phyloP scores from a whole-genome alignment of 2,329 filamentous ascomycete species.

The Penicillium glabrum region DNA sequence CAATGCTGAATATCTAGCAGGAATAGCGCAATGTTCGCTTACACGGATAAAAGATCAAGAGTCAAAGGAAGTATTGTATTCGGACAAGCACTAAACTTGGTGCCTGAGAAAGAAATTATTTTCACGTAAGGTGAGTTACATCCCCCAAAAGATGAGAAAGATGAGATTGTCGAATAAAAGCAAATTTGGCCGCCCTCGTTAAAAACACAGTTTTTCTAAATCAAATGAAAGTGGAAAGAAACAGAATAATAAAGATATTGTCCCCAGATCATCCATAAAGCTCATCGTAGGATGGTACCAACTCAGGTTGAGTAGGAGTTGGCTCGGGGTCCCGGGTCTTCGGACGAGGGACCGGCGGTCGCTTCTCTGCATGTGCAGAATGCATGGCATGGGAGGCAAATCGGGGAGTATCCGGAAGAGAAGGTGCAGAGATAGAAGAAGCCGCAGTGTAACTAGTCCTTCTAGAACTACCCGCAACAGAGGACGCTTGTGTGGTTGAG shows the following conservation, averaged over 20 bases:
- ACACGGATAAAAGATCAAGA: background rate
- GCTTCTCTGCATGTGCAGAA: conserved; percentile 23
- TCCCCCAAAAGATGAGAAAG: background rate
- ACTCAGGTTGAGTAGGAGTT: conserved; percentile 20
- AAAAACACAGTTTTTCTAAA: background rate
- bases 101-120: background rate
- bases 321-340: conserved; percentile 23
- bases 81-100: background rate
- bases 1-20: background rate
- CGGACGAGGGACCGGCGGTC: conserved; percentile 15
- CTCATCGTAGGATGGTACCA: conserved; percentile 42
- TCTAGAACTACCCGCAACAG: conserved; percentile 29
- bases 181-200: background rate
- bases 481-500: conserved; percentile 23
- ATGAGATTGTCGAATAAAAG: background rate
- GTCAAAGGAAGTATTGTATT: background rate
- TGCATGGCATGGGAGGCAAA: conserved; percentile 13
- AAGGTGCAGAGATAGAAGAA: conserved; percentile 25
- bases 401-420: conserved; percentile 29
- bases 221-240: background rate
- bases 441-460: conserved; percentile 35
- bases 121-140: background rate
- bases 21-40: background rate
- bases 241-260: background rate
- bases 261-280: conserved; percentile 32